phyloP scores from a whole-genome alignment of 2,329 filamentous ascomycete species.

The Hyphodiscus sp. region DNA sequence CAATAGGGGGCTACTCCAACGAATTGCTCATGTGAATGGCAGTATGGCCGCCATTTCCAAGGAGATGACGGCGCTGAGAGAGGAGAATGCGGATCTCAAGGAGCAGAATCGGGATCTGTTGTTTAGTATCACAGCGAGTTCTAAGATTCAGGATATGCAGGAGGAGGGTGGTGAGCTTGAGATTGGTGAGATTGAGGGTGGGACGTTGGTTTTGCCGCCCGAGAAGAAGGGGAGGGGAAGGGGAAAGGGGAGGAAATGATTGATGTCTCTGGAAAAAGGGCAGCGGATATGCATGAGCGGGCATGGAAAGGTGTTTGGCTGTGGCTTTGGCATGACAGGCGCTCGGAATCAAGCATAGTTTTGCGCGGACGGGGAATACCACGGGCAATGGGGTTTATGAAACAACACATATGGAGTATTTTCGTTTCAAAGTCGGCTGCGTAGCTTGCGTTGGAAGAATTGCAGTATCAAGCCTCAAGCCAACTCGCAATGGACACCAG shows the following conservation, averaged over 20 bases:
- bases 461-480: too few species aligned
- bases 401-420: too few species aligned
- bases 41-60: slow-evolving; percentile 52
- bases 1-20: slow-evolving; percentile 70
- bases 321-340: too few species aligned
- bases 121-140: slow-evolving; percentile 80
- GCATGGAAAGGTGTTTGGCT: too few species aligned
- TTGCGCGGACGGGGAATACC: too few species aligned
- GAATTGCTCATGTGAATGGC: slow-evolving; percentile 68
- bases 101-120: slow-evolving; percentile 83
- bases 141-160: slow-evolving; percentile 63
- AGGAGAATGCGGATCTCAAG: slow-evolving; percentile 78
- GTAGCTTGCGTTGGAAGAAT: too few species aligned
- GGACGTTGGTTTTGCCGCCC: slow-evolving; percentile 57
- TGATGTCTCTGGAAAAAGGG: not conserved
- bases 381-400: too few species aligned
- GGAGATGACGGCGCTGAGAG: slow-evolving; percentile 68
- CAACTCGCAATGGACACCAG: not conserved
- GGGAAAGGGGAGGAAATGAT: slow-evolving; percentile 15
- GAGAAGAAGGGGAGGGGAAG: slow-evolving; percentile 23
- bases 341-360: too few species aligned
- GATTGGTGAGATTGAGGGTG: slow-evolving; percentile 69
- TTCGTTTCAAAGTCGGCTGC: too few species aligned
- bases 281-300: not conserved
- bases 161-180: slow-evolving; percentile 51